Evolutionary conservation across 768 basidiomycete species (phyloP).

Genomic region (Hortiboletus campestris): DNA sequence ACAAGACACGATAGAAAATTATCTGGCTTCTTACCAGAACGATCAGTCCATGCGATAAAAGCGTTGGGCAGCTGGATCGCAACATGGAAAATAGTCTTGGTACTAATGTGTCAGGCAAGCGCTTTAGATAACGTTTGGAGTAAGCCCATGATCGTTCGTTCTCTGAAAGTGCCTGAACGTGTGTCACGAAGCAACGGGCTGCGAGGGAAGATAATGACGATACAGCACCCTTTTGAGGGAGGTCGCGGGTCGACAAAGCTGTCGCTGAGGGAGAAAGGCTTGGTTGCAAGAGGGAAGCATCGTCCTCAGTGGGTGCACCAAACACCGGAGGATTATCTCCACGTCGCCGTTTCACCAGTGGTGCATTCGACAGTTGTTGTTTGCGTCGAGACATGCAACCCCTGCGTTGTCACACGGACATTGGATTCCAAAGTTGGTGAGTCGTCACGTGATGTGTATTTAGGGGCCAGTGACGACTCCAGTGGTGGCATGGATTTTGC

Average conservation of each 20-base stretch:
- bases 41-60: slow-evolving; percentile 55
- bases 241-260: slow-evolving; percentile 45
- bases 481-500: too few species aligned
- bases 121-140: slow-evolving; percentile 40
- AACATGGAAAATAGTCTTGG: slow-evolving; percentile 53
- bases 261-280: slow-evolving; percentile 47
- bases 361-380: not conserved
- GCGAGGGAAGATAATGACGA: slow-evolving; percentile 51
- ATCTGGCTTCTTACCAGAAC: slow-evolving; percentile 41
- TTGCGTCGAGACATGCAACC: slow-evolving; percentile 14
- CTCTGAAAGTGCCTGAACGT: slow-evolving; percentile 40
- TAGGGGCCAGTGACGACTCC: too few species aligned
- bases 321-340: slow-evolving; percentile 25
- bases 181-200: slow-evolving; percentile 48
- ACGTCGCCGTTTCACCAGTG: slow-evolving; percentile 17
- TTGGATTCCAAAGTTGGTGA: too few species aligned
- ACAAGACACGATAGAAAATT: not conserved
- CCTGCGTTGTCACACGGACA: too few species aligned
- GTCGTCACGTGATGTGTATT: too few species aligned
- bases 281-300: slow-evolving; percentile 37
- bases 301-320: slow-evolving; percentile 47
- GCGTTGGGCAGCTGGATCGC: slow-evolving; percentile 45
- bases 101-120: slow-evolving; percentile 51
- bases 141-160: slow-evolving; percentile 39
- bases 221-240: slow-evolving; percentile 32